A percentile compares a stretch with the other conserved stretches of the same genome.
These are phyloP conservation scores for Cyclocybe cylindracea DNA, from an alignment of 768 basidiomycete genomes.

Conservation along the genomic window DNA sequence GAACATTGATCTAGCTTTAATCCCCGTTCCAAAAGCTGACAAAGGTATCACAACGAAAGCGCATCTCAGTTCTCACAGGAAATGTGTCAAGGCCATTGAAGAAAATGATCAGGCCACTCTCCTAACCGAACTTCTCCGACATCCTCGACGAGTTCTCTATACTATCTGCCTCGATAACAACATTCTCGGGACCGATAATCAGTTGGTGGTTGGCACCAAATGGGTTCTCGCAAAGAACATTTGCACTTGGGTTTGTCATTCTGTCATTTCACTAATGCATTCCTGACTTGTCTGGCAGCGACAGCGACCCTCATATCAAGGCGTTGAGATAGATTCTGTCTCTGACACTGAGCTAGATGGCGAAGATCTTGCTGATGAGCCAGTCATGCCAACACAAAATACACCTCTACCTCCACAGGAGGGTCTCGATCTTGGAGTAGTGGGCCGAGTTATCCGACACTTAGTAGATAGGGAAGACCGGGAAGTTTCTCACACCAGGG, in stretches of 20 bases:
- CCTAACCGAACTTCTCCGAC: constrained; percentile 11
- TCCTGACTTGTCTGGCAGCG: constrained; percentile 1
- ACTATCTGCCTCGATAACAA: constrained; percentile 22
- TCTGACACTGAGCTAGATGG: not conserved
- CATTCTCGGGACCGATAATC: constrained; percentile 11
- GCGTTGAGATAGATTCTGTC: not conserved
- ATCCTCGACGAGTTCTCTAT: constrained; percentile 19
- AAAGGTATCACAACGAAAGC: not conserved
- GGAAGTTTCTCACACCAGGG: constrained; percentile 3
- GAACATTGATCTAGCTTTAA: no score
- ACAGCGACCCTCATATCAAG: not conserved
- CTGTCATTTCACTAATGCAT: not conserved
- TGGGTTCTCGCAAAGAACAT: constrained; percentile 24
- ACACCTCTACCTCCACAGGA: not conserved
- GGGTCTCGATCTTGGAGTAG: not conserved
- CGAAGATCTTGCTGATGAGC: not conserved
- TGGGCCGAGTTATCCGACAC: not conserved
- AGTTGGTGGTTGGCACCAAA: no score
- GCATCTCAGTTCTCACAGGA: not conserved
- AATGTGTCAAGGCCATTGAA: constrained; percentile 12
- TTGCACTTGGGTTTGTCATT: constrained; percentile 19
- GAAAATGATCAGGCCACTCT: constrained; percentile 3
- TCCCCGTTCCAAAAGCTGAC: no score
- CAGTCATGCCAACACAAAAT: not conserved
- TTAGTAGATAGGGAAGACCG: constrained; percentile 1